These are phyloP conservation scores for Trapa bicornis DNA, from an alignment of 345 rosid species.

Conservation along the genomic window DNA sequence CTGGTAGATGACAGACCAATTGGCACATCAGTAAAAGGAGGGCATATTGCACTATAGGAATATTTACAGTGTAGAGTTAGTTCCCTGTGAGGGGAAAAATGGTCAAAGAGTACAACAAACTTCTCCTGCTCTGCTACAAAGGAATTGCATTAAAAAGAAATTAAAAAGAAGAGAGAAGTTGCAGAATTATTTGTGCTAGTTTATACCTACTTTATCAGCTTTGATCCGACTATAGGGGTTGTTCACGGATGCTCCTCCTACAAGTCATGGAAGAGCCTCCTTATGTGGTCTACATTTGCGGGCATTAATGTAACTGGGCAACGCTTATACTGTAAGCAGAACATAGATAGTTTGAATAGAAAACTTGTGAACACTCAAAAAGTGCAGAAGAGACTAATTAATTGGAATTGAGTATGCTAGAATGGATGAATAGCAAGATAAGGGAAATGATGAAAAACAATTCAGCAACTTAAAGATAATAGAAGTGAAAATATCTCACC, in stretches of 20 bases:
- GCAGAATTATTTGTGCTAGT: background rate
- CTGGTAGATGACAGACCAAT: background rate
- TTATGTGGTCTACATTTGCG: constrained; percentile 61
- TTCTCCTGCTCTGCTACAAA: background rate
- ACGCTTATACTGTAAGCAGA: constrained; percentile 55
- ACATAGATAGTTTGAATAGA: background rate
- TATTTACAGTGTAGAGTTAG: background rate
- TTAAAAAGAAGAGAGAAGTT: background rate
- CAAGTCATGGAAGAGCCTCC: constrained; percentile 86
- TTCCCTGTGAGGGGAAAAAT: background rate
- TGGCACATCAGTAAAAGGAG: background rate
- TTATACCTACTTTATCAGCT: background rate
- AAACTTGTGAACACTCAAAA: background rate
- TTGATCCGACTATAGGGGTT: background rate
- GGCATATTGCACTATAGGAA: background rate
- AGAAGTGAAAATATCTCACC: constrained; percentile 34
- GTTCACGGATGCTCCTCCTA: constrained; percentile 13
- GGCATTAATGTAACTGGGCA: constrained; percentile 88
- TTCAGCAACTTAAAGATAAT: background rate
- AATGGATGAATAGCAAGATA: background rate
- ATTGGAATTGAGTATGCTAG: background rate
- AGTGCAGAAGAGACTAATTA: background rate
- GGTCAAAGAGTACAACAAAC: background rate
- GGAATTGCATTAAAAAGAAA: background rate
- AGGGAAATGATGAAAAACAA: background rate